Conservation (phyloP, 306 rosid species). For the Cucumis sativus region DNA sequence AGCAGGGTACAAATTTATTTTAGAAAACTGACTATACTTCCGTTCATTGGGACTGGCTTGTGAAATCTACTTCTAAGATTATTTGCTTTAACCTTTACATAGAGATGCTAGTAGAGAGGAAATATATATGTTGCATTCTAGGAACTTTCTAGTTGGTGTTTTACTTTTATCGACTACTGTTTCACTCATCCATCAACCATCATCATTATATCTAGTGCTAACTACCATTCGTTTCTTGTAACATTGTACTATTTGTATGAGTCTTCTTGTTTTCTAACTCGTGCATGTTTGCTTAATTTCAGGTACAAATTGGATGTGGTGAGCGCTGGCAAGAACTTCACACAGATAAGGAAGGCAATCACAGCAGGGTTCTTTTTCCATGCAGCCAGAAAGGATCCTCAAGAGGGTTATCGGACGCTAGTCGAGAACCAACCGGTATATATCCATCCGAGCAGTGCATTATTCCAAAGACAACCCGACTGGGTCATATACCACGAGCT, state of each 20-base stretch:
- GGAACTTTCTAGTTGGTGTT: background rate
- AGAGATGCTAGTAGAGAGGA: background rate
- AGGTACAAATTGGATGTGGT: slow-evolving; percentile 86
- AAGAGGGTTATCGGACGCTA: slow-evolving; percentile 78
- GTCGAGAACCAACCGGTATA: slow-evolving; percentile 82
- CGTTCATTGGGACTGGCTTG: background rate
- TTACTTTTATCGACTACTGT: background rate
- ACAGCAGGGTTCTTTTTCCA: slow-evolving; percentile 82
- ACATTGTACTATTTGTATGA: background rate
- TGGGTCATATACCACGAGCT: slow-evolving; percentile 93
- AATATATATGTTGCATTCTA: background rate
- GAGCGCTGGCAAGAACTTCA: slow-evolving; percentile 65
- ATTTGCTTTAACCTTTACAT: background rate
- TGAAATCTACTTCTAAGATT: background rate
- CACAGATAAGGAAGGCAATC: slow-evolving; percentile 74
- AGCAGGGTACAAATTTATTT: slow-evolving; percentile 40
- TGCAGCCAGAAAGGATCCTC: slow-evolving; percentile 74
- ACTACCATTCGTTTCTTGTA: background rate
- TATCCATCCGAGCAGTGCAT: slow-evolving; percentile 72
- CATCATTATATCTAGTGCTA: background rate
- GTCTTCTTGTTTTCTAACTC: background rate
- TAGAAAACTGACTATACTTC: background rate
- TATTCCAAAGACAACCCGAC: slow-evolving; percentile 80
- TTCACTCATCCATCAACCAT: background rate
- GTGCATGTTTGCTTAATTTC: background rate